Percentiles rank a stretch among this genome's conserved stretches.
These are phyloP conservation scores for Wallacemonas sp. DNA, from an alignment of 208 protist genomes.

Conservation along the genomic window DNA sequence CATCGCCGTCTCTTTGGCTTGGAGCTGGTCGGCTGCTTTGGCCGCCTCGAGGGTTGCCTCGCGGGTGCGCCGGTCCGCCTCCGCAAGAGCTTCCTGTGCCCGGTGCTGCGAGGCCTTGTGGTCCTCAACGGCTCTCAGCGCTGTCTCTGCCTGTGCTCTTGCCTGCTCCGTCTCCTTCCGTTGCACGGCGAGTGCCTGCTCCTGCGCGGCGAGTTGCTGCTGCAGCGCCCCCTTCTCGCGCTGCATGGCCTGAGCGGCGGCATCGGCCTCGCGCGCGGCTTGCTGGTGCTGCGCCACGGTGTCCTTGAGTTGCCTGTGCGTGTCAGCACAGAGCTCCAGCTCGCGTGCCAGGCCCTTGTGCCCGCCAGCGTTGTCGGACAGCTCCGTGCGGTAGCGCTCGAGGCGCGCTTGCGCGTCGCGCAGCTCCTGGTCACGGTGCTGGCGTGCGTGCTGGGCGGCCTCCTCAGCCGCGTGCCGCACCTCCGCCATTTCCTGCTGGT, in stretches of 20 bases:
- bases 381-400: constrained; percentile 39
- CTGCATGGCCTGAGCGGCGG: constrained; percentile 19
- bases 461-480: constrained; percentile 29
- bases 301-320: constrained; percentile 27
- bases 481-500: constrained; percentile 51
- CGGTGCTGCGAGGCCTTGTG: constrained; percentile 14
- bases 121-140: neutral
- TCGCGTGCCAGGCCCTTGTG: constrained; percentile 48
- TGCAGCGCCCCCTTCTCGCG: constrained; percentile 21
- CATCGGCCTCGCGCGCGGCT: constrained; percentile 9
- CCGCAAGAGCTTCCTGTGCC: neutral
- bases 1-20: constrained; percentile 1
- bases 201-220: constrained; percentile 21
- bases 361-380: constrained; percentile 46
- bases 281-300: constrained; percentile 20
- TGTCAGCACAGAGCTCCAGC: constrained; percentile 35
- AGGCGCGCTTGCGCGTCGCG: constrained; percentile 48
- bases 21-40: neutral
- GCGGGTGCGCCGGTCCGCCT: neutral
- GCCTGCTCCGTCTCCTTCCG: neutral
- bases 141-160: neutral
- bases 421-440: constrained; percentile 41
- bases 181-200: constrained; percentile 2
- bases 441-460: constrained; percentile 34
- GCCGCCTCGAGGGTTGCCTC: neutral